Evolutionary conservation across 148 eudicot genomes (phyloP).

Genomic region (Camellia granthamiana): DNA sequence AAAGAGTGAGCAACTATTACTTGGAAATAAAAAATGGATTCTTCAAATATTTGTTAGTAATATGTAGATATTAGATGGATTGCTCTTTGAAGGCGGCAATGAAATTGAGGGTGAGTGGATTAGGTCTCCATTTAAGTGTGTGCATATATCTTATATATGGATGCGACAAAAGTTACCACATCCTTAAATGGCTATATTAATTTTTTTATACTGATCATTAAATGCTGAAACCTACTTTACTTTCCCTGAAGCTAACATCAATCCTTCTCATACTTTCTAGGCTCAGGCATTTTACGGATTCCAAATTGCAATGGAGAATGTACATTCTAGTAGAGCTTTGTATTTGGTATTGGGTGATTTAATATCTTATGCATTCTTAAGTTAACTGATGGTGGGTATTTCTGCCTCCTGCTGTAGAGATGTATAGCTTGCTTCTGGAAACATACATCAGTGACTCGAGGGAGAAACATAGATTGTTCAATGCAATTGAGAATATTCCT

Average conservation of each 20-base stretch:
- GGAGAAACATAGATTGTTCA: constrained; percentile 64
- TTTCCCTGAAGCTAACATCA: constrained; percentile 2
- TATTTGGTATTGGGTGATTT: background rate
- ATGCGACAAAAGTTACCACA: background rate
- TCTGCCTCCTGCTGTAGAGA: constrained; percentile 41
- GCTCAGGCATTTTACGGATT: constrained; percentile 94
- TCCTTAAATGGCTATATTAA: background rate
- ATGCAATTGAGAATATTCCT: constrained; percentile 76
- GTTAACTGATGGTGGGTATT: constrained; percentile 5
- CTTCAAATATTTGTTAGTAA: background rate
- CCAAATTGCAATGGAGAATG: constrained; percentile 83
- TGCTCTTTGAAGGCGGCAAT: background rate
- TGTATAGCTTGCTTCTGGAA: constrained; percentile 82
- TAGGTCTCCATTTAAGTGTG: background rate
- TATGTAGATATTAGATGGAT: background rate
- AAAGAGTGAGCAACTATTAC: background rate
- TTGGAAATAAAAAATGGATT: background rate
- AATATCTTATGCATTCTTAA: background rate
- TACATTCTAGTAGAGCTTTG: constrained; percentile 62
- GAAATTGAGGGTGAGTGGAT: background rate
- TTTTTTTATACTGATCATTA: background rate
- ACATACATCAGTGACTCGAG: constrained; percentile 25
- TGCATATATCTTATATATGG: background rate
- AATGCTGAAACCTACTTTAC: background rate
- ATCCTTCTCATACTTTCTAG: constrained; percentile 27